A percentile compares a stretch with the other conserved stretches of the same genome.
phyloP scores from a whole-genome alignment of 805 yeast genomes.

The Yarrowia sp. region DNA sequence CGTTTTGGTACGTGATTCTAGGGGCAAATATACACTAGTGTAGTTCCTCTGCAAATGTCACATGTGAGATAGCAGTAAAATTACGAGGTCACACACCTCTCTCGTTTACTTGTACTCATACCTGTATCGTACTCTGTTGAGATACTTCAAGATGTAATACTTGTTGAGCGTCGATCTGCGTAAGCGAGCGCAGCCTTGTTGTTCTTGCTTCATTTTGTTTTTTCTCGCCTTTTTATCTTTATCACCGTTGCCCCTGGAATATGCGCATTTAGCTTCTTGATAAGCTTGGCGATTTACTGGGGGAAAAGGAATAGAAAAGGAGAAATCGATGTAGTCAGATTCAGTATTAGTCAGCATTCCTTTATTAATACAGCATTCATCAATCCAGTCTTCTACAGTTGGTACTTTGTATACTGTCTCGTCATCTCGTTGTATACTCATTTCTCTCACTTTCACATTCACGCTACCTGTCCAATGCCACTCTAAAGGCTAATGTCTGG shows the following conservation, averaged over 20 bases:
- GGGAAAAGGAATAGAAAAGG: no score
- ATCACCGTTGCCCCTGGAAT: neutral
- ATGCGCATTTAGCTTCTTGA: neutral
- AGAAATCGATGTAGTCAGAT: no score
- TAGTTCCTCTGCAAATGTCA: neutral
- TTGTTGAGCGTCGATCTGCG: constrained; percentile 3
- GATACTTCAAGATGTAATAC: no score
- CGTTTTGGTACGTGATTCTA: neutral
- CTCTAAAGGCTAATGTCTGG: neutral
- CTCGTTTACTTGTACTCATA: no score
- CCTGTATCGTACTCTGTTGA: no score
- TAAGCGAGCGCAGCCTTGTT: neutral
- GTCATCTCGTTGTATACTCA: no score
- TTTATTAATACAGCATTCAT: no score
- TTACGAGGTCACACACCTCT: no score
- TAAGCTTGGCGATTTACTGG: neutral
- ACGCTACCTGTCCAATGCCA: neutral
- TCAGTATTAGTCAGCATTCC: no score
- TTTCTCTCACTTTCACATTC: neutral
- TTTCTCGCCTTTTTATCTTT: neutral
- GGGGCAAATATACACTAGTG: neutral
- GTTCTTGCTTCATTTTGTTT: neutral
- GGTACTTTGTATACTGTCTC: no score
- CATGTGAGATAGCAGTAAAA: no score
- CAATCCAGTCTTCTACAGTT: no score